These are phyloP conservation scores for Ogataea ramenticola DNA, from an alignment of 805 yeast genomes.

Conservation along the genomic window DNA sequence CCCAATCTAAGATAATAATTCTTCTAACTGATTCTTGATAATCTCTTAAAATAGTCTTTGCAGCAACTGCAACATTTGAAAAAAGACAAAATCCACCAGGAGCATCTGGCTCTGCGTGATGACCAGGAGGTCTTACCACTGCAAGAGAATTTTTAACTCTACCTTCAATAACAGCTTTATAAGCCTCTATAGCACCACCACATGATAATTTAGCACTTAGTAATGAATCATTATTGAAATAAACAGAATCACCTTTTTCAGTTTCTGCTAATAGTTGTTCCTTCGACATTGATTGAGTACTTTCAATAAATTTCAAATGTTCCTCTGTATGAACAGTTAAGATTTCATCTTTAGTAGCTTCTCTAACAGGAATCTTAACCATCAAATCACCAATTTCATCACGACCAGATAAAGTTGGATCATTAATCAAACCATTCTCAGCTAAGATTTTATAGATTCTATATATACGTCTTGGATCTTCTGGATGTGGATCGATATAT, in stretches of 20 bases:
- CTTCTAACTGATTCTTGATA: conserved; percentile 86
- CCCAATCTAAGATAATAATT: conserved; percentile 92
- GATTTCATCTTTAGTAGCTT: conserved; percentile 82
- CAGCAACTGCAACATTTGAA: conserved; percentile 96
- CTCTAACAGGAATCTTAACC: conserved; percentile 85
- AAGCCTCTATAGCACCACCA: conserved; percentile 96
- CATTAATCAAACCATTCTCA: conserved; percentile 84
- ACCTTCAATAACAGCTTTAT: conserved; percentile 91
- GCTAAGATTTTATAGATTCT: conserved; percentile 89
- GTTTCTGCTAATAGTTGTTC: conserved; percentile 76
- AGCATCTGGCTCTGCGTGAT: conserved; percentile 95
- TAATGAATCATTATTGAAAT: conserved; percentile 85
- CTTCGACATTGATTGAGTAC: conserved; percentile 70
- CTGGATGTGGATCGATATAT: conserved; percentile 98
- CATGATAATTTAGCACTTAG: conserved; percentile 86
- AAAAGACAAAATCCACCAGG: conserved; percentile 97
- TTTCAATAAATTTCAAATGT: conserved; percentile 68
- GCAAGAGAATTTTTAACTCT: conserved; percentile 88
- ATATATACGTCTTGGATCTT: conserved; percentile 94
- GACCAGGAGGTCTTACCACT: conserved; percentile 97
- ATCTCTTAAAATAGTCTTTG: conserved; percentile 68
- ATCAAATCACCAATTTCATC: conserved; percentile 79
- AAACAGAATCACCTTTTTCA: conserved; percentile 89
- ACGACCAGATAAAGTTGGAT: conserved; percentile 62
- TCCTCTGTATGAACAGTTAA: conserved; percentile 76